Base-by-base conservation (phyloP, 805 yeast species). In the Starmerella gropengiesseri region DNA sequence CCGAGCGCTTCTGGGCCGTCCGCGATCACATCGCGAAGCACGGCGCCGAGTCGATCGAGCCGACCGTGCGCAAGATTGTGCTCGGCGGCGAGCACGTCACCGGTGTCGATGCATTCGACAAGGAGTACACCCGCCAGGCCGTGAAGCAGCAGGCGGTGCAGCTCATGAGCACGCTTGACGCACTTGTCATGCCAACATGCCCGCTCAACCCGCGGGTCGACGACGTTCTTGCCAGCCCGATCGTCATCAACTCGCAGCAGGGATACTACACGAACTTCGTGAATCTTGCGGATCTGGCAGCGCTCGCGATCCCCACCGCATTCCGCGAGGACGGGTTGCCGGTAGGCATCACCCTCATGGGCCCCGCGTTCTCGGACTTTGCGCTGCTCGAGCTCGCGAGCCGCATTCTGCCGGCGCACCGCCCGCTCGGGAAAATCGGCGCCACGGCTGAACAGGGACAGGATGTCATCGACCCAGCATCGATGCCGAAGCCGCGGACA, bases 231-330 rank as follows among this genome's bases (percentile, higher is more conserved):
- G 64, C 68, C 7, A 95, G 87, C 59, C 97, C 97, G 4, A 68
- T 91, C 23, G 61, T 68, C 35, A 75, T 86, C 55, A 89, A 89
- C 68, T 83, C 96, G 5, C 70, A 70, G 57, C 98, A 91, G 66
- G 98, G 98, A 25, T 86, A 95, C n/a, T 89, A 94, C 79, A 89
- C 97, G 23, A 89, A 89, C 65, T 91, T 91, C 60, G 95, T 84
- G 55, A 89, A 91, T 61, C 71, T 89, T 59, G 94, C 95, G 3
- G 97, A 89, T 58, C 63, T 87, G 67, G 79, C 93, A 28, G 97
- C 95, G 1, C 68, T 89, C 54, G 85, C 97, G 0, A 70, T 89
- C 43, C 97, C 98, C 20, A 81, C 79, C 19, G 95, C 94, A 2
- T 89, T 85, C 72, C 71, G 87, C 58, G 54, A 71, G 1, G 96